Base-by-base conservation (phyloP, 2,329 filamentous ascomycete species). In the Phialophora expanda region DNA sequence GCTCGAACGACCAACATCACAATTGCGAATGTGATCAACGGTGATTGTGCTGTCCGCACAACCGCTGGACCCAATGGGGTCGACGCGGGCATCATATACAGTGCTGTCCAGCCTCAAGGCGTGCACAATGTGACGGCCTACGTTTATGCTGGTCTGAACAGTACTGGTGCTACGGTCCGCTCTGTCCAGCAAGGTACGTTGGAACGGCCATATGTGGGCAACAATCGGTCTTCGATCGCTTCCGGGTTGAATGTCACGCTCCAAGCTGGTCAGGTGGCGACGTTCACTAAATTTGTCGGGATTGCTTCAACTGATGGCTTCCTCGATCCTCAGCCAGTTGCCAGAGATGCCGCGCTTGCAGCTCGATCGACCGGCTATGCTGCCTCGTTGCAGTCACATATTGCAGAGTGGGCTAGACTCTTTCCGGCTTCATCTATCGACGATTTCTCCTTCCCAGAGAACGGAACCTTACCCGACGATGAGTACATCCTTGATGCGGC, bases 271-370 rank as follows among this genome's bases (percentile, higher is more conserved):
- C 73, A 85, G 69, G 82, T 82, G 0, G 80, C 85, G 2, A 84
- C 81, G 1, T 76, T 91, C 54, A 85, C 82, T 55, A 92, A 92
- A 73, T 91, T 84, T 69, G 82, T 92, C 17, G 90, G 90, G 30
- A 84, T 82, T 56, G 89, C 90, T 3, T 90, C 89, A 1, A 85
- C 84, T 0, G 90, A 92, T 75, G 89, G 87, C 0, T 92, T 91
- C 72, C 67, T 78, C 0, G 78, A 89, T 67, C 85, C 89, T 0
- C 78, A 84, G 64, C 71, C 75, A 1, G 80, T 82, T 1, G 90
- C 90, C 1, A 80, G 81, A 64, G 74, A 81, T 5, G 88, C 87
- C 1, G 86, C 85, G 0, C 73, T 79, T 5, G 75, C 77, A 1
- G 88, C 81, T 46, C 78, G 81, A 62, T 71, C 76, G 4, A 77